phyloP scores from a whole-genome alignment of 139 green algal species.

The Auxenochlorella pyrenoidosa region DNA sequence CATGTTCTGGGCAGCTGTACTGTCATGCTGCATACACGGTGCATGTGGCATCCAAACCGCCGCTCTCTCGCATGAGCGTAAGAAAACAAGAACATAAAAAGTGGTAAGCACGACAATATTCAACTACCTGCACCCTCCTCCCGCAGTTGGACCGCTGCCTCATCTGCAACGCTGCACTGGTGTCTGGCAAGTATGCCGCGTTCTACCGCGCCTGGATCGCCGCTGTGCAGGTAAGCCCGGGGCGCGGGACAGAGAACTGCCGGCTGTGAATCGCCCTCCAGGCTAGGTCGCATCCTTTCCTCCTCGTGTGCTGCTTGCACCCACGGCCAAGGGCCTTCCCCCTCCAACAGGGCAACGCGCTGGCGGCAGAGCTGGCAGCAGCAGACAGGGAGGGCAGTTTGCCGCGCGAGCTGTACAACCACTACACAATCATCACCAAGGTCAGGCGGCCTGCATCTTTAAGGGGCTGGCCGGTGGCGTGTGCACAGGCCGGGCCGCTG shows the following conservation, averaged over 20 bases:
- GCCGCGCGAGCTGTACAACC: constrained; percentile 10
- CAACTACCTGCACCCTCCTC: too few relatives aligned
- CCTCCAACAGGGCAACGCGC: not conserved
- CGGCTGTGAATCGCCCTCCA: too few relatives aligned
- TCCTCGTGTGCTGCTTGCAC: not conserved
- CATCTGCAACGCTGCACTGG: not conserved
- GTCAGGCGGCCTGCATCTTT: not conserved
- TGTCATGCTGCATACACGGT: too few relatives aligned
- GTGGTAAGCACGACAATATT: too few relatives aligned
- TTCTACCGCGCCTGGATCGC: not conserved
- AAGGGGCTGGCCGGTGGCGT: too few relatives aligned
- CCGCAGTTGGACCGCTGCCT: not conserved
- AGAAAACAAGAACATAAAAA: too few relatives aligned
- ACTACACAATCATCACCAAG: not conserved
- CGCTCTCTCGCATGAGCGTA: too few relatives aligned
- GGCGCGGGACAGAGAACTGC: too few relatives aligned
- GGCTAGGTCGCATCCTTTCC: too few relatives aligned
- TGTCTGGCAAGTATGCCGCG: not conserved
- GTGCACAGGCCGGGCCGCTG: too few relatives aligned
- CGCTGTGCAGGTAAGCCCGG: not conserved
- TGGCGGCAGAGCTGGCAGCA: constrained; percentile 2
- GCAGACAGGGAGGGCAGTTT: not conserved
- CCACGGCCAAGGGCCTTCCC: not conserved
- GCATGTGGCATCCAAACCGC: too few relatives aligned
- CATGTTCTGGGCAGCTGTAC: too few relatives aligned